phyloP scores from a whole-genome alignment of 768 basidiomycete genomes.

The Boletus rubescentipes region DNA sequence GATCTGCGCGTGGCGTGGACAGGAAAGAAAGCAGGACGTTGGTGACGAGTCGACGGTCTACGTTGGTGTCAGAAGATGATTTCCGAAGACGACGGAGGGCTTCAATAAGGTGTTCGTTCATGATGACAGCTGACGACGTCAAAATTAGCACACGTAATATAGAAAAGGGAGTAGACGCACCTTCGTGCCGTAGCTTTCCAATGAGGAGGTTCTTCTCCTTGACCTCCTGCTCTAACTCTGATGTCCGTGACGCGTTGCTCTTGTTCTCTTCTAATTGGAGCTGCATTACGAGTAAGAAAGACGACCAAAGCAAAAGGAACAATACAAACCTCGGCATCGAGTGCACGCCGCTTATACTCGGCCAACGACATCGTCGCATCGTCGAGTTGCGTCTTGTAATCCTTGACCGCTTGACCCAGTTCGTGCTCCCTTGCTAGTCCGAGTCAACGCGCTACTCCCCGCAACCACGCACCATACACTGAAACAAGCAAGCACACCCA shows the following conservation, averaged over 20 bases:
- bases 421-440: slow-evolving; percentile 84
- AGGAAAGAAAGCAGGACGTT: slow-evolving; percentile 92
- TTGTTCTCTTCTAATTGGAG: slow-evolving; percentile 73
- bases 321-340: slow-evolving; percentile 76
- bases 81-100: slow-evolving; percentile 92
- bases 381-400: slow-evolving; percentile 73
- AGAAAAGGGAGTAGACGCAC: slow-evolving; percentile 40
- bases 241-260: slow-evolving; percentile 61
- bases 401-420: slow-evolving; percentile 78
- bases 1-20: slow-evolving; percentile 84
- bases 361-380: slow-evolving; percentile 73
- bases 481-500: slow-evolving; percentile 37
- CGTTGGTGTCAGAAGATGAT: slow-evolving; percentile 80
- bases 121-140: slow-evolving; percentile 73
- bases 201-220: slow-evolving; percentile 96
- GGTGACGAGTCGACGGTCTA: slow-evolving; percentile 90
- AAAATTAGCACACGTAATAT: slow-evolving; percentile 1
- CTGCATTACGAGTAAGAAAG: slow-evolving; percentile 37
- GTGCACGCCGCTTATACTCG: slow-evolving; percentile 87
- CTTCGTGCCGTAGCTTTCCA: slow-evolving; percentile 94
- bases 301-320: not conserved
- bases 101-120: slow-evolving; percentile 97
- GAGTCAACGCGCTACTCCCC: slow-evolving; percentile 2
- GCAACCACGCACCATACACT: not conserved
- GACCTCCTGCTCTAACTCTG: slow-evolving; percentile 82